phyloP scores from a whole-genome alignment of 2,329 filamentous ascomycete genomes.

The Phialocephala subalpina region DNA sequence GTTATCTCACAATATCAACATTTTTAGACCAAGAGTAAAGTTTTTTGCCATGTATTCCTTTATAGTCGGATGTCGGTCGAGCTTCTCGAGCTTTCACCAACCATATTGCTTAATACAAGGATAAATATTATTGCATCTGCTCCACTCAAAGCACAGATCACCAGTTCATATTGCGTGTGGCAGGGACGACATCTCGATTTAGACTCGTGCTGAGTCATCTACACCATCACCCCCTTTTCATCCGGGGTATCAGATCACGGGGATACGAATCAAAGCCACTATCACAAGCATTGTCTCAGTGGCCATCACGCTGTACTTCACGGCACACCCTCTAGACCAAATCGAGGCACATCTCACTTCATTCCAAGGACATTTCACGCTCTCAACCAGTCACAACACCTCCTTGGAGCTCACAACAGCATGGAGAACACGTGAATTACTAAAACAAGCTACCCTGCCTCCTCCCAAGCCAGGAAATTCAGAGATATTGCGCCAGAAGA shows the following conservation, averaged over 20 bases:
- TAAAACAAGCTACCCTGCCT: slow-evolving; percentile 9
- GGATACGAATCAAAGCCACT: slow-evolving; percentile 4
- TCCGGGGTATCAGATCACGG: neutral
- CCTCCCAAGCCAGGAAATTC: neutral
- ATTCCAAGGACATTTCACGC: neutral
- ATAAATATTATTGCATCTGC: no score
- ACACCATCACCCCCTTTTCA: neutral
- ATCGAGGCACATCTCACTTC: slow-evolving; percentile 9
- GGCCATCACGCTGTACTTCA: neutral
- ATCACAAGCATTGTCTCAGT: slow-evolving; percentile 1
- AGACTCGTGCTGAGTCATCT: neutral
- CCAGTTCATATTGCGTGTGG: no score
- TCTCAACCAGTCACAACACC: neutral
- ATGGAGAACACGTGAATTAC: slow-evolving; percentile 7
- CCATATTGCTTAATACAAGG: no score
- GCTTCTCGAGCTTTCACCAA: no score
- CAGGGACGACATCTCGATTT: no score
- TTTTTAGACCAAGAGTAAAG: no score
- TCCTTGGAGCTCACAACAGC: slow-evolving; percentile 5
- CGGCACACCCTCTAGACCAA: neutral
- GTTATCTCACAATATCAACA: neutral
- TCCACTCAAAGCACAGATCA: no score
- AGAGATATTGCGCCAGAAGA: neutral
- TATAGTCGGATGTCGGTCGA: no score
- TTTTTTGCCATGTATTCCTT: no score